Conservation (phyloP, 2,329 filamentous ascomycete genomes). For the Phialemoniopsis sp. region DNA sequence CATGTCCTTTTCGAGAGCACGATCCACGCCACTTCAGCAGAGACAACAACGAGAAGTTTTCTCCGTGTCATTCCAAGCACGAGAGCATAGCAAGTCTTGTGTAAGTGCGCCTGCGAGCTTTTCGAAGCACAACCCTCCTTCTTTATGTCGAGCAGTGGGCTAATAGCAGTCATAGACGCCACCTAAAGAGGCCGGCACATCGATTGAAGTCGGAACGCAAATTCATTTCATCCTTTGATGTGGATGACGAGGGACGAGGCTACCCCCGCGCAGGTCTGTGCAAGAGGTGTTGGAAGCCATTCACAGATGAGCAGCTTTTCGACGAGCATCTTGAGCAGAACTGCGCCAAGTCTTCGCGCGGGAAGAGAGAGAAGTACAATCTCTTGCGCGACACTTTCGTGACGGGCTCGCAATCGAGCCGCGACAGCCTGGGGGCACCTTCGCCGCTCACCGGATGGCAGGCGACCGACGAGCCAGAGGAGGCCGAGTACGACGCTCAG, state of each 20-base stretch:
- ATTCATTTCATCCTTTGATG: slow-evolving; percentile 23
- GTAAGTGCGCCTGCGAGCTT: slow-evolving; percentile 14
- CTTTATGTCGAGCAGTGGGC: neutral
- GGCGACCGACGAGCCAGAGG: neutral
- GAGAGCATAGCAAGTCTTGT: slow-evolving; percentile 26
- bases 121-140: no score
- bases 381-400: slow-evolving; percentile 17
- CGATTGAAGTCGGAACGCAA: slow-evolving; percentile 16
- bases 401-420: neutral
- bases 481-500: neutral
- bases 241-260: slow-evolving; percentile 11
- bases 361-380: slow-evolving; percentile 22
- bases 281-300: slow-evolving; percentile 23
- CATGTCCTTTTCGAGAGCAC: slow-evolving; percentile 10
- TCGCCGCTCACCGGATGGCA: neutral
- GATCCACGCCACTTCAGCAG: slow-evolving; percentile 15
- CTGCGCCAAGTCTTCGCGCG: slow-evolving; percentile 19
- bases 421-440: neutral
- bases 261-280: slow-evolving; percentile 24
- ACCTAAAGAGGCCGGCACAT: slow-evolving; percentile 23
- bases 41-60: slow-evolving; percentile 18
- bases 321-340: slow-evolving; percentile 13
- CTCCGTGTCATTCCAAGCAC: slow-evolving; percentile 24
- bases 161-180: slow-evolving; percentile 17
- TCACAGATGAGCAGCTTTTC: slow-evolving; percentile 16